Evolutionary conservation across 257 asterid genomes (phyloP).

Genomic region (Hygrophila difformis): DNA sequence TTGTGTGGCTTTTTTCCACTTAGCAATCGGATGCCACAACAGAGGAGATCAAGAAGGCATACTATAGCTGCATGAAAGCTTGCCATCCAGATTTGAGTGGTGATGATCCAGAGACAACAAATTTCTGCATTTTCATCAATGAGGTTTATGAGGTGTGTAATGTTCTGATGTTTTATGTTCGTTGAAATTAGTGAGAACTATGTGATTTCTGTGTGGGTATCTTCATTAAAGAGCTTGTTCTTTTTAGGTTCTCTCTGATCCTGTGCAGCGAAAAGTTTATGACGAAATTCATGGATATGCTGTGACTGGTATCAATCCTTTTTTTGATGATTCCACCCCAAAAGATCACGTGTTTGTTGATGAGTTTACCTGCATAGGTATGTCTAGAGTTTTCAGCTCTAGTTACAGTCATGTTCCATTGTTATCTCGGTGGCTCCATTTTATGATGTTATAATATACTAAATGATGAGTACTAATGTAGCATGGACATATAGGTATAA

Average conservation of each 20-base stretch:
- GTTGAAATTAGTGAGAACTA: neutral
- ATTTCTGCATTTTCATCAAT: slow-evolving; percentile 62
- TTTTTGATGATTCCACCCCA: slow-evolving; percentile 62
- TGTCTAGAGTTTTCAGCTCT: neutral
- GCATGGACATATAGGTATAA: no score
- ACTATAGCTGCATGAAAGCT: slow-evolving; percentile 61
- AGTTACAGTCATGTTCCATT: no score
- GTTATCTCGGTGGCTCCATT: no score
- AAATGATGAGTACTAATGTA: no score
- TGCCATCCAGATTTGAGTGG: slow-evolving; percentile 79
- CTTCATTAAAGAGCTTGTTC: neutral
- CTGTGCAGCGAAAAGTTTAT: slow-evolving; percentile 84
- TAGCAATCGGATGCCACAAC: slow-evolving; percentile 62
- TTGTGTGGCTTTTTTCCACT: neutral
- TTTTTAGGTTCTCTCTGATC: slow-evolving; percentile 92
- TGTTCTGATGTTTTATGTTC: neutral
- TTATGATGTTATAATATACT: no score
- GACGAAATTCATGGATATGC: slow-evolving; percentile 96
- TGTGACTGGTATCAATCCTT: slow-evolving; percentile 80
- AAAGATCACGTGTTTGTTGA: slow-evolving; percentile 90
- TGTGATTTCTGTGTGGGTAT: neutral
- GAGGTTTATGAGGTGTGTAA: slow-evolving; percentile 52
- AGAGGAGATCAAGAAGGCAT: slow-evolving; percentile 53
- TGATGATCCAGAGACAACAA: slow-evolving; percentile 48
- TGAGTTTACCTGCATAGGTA: slow-evolving; percentile 99